A percentile compares a stretch with the other conserved stretches of the same genome.
Conservation (phyloP, 495 filamentous ascomycete species). For the Penicillium angulare region DNA sequence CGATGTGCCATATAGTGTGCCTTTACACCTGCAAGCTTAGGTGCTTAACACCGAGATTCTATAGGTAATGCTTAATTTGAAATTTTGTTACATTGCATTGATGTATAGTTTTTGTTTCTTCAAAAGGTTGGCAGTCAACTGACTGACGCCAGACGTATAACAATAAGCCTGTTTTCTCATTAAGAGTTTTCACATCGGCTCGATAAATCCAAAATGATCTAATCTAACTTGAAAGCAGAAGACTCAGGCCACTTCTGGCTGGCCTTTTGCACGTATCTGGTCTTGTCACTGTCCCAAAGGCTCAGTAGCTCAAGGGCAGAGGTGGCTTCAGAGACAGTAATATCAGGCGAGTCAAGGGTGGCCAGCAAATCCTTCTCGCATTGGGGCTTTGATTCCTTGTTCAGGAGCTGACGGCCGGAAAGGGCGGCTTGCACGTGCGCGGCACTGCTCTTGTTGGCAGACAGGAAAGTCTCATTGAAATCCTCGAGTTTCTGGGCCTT, state of each 20-base stretch:
- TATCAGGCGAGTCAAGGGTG: conserved; percentile 52
- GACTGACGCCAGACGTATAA: background rate
- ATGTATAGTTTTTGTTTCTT: background rate
- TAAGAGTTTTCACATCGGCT: too few species aligned
- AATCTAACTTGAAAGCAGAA: conserved; percentile 50
- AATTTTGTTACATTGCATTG: background rate
- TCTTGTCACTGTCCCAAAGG: conserved; percentile 58
- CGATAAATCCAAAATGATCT: background rate
- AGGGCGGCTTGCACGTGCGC: conserved; percentile 63
- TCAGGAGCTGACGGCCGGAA: conserved; percentile 57
- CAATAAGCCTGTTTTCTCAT: too few species aligned
- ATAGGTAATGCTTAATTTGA: background rate
- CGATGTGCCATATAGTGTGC: too few species aligned
- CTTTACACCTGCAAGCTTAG: too few species aligned
- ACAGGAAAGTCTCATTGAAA: conserved; percentile 65
- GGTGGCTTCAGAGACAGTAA: conserved; percentile 60
- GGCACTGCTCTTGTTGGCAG: conserved; percentile 60
- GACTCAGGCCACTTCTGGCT: conserved; percentile 70
- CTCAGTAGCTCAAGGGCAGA: conserved; percentile 58
- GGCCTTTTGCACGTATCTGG: conserved; percentile 63
- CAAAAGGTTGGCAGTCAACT: too few species aligned
- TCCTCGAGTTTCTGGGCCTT: conserved; percentile 55
- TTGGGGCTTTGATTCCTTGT: conserved; percentile 52
- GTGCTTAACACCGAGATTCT: too few species aligned
- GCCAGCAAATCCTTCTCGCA: conserved; percentile 59